These are phyloP conservation scores for Alectoria sarmentosa DNA, from an alignment of 495 filamentous ascomycete species.

Conservation along the genomic window DNA sequence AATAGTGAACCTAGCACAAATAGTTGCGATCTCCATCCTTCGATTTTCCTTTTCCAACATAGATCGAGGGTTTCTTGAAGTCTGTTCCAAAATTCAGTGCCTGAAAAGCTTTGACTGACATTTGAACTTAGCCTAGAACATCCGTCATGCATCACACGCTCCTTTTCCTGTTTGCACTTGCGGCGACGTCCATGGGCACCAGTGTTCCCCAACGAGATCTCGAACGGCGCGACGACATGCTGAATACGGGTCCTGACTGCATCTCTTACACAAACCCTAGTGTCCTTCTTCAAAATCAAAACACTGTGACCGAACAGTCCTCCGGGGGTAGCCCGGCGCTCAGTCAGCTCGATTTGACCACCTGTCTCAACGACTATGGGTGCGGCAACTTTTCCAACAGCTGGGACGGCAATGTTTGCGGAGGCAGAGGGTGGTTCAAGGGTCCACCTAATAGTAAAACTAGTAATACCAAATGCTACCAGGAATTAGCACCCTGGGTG, in stretches of 20 bases:
- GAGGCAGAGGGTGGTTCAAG: conserved; percentile 8
- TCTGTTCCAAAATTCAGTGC: neutral
- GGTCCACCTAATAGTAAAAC: neutral
- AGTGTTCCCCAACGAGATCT: neutral
- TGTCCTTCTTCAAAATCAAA: neutral
- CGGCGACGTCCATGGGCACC: neutral
- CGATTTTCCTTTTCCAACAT: neutral
- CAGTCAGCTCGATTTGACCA: neutral
- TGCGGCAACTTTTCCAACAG: conserved; percentile 2
- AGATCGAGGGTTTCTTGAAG: neutral
- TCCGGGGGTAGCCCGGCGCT: neutral
- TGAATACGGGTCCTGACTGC: neutral
- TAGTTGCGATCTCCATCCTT: neutral
- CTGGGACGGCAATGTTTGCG: conserved; percentile 3
- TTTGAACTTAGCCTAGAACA: neutral
- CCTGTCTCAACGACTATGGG: neutral
- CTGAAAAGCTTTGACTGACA: neutral
- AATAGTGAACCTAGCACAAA: neutral
- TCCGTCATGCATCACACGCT: neutral
- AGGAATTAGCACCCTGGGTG: neutral
- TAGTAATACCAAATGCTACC: neutral
- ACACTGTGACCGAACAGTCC: neutral
- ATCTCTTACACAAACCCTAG: neutral
- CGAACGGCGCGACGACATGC: neutral
- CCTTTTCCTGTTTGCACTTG: neutral